Conservation (phyloP, 2,329 filamentous ascomycete species). For the Phyllosticta citrichinensis region DNA sequence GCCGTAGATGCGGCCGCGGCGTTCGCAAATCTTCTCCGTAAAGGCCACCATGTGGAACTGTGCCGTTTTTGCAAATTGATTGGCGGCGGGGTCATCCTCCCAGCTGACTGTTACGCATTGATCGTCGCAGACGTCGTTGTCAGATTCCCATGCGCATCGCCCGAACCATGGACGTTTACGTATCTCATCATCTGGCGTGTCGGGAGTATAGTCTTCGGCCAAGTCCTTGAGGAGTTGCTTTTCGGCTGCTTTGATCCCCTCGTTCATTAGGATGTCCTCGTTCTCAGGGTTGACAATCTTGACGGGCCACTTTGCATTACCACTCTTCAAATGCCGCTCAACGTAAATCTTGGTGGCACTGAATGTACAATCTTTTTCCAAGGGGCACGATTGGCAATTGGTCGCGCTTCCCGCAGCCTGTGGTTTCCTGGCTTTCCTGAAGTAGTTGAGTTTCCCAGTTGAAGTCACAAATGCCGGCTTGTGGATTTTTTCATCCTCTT, state of each 20-base stretch:
- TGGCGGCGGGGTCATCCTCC: conserved; percentile 53
- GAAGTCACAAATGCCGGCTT: conserved; percentile 68
- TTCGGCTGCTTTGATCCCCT: conserved; percentile 41
- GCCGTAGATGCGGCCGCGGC: conserved; percentile 78
- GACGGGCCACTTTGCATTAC: conserved; percentile 70
- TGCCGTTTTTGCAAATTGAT: conserved; percentile 66
- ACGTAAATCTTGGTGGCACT: conserved; percentile 78
- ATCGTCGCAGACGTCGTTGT: conserved; percentile 91
- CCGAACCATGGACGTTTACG: conserved; percentile 62
- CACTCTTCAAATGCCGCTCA: conserved; percentile 54
- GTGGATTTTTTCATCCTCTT: conserved; percentile 36
- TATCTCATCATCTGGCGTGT: conserved; percentile 40
- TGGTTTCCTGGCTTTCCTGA: conserved; percentile 68
- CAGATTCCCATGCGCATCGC: conserved; percentile 85
- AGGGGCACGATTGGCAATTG: conserved; percentile 75
- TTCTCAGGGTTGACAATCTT: conserved; percentile 88
- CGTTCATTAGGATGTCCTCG: conserved; percentile 54
- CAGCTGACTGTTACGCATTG: conserved; percentile 82
- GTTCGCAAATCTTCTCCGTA: conserved; percentile 76
- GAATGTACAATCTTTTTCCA: conserved; percentile 68
- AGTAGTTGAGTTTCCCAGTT: conserved; percentile 66
- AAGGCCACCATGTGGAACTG: conserved; percentile 91
- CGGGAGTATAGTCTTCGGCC: conserved; percentile 47
- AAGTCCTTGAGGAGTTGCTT: conserved; percentile 40
- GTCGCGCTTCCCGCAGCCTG: conserved; percentile 62